Conservation (phyloP, 768 basidiomycete species). For the Russula olivacea region DNA sequence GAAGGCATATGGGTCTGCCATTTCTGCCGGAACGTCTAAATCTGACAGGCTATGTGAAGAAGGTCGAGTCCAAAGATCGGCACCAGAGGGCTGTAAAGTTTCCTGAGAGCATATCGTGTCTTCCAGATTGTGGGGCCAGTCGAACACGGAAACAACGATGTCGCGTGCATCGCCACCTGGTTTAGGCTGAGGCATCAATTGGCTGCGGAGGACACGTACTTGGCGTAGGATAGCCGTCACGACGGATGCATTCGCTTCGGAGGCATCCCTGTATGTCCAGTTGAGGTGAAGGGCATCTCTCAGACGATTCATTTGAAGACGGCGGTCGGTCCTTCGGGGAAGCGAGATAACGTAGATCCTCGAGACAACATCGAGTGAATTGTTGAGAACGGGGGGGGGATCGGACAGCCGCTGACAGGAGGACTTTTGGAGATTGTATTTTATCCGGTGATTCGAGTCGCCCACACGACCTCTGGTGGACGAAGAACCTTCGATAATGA, state of each 20-base stretch:
- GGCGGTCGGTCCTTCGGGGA: slow-evolving; percentile 48
- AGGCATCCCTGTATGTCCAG: slow-evolving; percentile 53
- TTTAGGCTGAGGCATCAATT: slow-evolving; percentile 36
- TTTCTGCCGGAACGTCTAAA: not conserved
- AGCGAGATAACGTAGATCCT: slow-evolving; percentile 57
- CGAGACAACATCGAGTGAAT: slow-evolving; percentile 37
- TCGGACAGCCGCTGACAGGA: not conserved
- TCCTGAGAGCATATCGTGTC: slow-evolving; percentile 9
- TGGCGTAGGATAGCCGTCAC: slow-evolving; percentile 40
- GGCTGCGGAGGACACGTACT: slow-evolving; percentile 36
- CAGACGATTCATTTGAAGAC: slow-evolving; percentile 51
- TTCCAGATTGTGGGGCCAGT: slow-evolving; percentile 27
- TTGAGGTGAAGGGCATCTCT: slow-evolving; percentile 40
- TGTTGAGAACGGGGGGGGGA: not conserved
- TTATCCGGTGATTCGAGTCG: not conserved
- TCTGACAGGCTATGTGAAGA: not conserved
- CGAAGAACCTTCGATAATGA: not conserved
- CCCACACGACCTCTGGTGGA: not conserved
- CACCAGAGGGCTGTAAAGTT: slow-evolving; percentile 17
- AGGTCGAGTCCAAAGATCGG: slow-evolving; percentile 26
- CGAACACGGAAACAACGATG: slow-evolving; percentile 12
- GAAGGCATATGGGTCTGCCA: not conserved
- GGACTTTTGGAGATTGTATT: not conserved
- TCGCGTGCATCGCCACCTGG: slow-evolving; percentile 29
- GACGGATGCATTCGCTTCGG: slow-evolving; percentile 36